Evolutionary conservation across 1,284 basidiomycete genomes (phyloP).

Genomic region (Leccinum griseonigrum): DNA sequence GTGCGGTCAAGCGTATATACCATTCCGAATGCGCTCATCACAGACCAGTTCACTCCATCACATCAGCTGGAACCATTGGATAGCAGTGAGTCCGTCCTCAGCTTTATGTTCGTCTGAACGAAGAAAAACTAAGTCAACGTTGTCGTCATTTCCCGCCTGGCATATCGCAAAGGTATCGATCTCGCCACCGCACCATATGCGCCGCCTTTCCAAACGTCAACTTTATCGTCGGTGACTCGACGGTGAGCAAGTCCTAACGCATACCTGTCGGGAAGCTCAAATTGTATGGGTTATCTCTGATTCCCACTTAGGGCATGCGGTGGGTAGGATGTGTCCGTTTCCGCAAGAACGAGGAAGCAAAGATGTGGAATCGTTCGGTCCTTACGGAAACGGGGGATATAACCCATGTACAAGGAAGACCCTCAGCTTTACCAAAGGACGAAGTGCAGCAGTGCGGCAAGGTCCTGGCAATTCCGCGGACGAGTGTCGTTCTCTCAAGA

Average conservation of each 20-base stretch:
- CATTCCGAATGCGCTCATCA: constrained; percentile 93
- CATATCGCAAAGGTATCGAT: constrained; percentile 97
- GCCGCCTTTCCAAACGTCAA: constrained; percentile 78
- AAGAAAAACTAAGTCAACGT: constrained; percentile 71
- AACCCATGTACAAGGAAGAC: background rate
- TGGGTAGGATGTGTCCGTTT: background rate
- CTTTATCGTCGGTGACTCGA: constrained; percentile 75
- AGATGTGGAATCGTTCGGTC: background rate
- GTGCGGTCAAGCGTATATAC: constrained; percentile 77
- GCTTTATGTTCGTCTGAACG: background rate
- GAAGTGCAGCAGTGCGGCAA: background rate
- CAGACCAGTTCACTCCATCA: constrained; percentile 80
- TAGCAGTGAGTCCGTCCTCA: constrained; percentile 49
- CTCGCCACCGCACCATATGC: constrained; percentile 94
- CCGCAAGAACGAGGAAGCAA: background rate
- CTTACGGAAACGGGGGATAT: background rate
- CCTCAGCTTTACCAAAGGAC: background rate
- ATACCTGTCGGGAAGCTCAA: too few relatives aligned
- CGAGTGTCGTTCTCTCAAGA: background rate
- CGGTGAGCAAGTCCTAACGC: too few relatives aligned
- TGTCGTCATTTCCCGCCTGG: constrained; percentile 91
- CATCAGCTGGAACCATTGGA: constrained; percentile 45
- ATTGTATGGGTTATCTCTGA: too few relatives aligned
- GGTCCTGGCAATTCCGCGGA: background rate
- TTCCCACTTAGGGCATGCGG: too few relatives aligned